Conservation (phyloP, 2,329 filamentous ascomycete species). For the Didymella pomorum region DNA sequence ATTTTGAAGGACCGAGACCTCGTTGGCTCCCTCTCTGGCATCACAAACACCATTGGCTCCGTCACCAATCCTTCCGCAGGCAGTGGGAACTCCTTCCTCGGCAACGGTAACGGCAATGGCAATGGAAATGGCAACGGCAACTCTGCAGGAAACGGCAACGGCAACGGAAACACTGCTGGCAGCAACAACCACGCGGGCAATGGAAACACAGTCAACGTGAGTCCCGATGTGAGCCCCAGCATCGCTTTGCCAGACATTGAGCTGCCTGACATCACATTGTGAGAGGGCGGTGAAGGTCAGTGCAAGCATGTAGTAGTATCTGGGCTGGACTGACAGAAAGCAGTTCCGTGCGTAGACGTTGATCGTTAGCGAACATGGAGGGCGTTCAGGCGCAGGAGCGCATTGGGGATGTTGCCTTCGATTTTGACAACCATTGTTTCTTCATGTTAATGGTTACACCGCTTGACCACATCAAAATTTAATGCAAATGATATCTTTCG, state of each 20-base stretch:
- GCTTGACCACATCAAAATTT: too few relatives aligned
- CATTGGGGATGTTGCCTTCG: too few relatives aligned
- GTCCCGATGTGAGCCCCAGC: slow-evolving; percentile 14
- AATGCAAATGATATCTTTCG: too few relatives aligned
- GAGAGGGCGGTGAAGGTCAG: slow-evolving; percentile 8
- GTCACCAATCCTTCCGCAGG: neutral
- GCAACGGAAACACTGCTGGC: neutral
- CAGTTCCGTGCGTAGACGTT: slow-evolving; percentile 11
- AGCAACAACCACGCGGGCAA: slow-evolving; percentile 16
- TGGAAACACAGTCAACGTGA: slow-evolving; percentile 26
- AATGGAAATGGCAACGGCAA: neutral
- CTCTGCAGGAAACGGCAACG: neutral
- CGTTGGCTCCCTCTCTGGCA: neutral
- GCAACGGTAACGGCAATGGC: neutral
- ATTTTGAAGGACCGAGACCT: neutral
- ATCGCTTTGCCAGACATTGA: slow-evolving; percentile 12
- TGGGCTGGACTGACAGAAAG: neutral
- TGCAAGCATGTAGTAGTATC: neutral
- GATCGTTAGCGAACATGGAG: slow-evolving; percentile 1
- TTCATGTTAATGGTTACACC: neutral
- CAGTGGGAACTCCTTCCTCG: neutral
- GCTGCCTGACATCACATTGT: slow-evolving; percentile 10
- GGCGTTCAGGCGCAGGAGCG: neutral
- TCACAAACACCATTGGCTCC: neutral
- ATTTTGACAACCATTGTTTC: neutral